Evolutionary conservation across 2,329 filamentous ascomycete genomes (phyloP).

Genomic region (Venturia asperata): DNA sequence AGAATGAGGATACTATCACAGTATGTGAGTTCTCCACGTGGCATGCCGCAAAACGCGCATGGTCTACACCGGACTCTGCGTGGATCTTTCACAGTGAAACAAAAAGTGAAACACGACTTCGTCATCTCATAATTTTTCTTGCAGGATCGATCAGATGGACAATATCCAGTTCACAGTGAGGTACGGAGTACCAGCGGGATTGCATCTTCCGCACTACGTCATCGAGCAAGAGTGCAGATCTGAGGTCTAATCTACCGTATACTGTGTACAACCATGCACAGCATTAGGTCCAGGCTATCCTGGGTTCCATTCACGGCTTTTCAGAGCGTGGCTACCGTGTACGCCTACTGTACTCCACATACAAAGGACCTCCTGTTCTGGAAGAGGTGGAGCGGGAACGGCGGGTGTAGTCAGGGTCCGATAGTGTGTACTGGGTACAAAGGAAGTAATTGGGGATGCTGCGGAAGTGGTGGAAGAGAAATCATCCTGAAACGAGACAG

Average conservation of each 20-base stretch:
- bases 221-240: neutral
- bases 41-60: neutral
- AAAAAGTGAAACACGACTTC: neutral
- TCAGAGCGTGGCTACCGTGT: no score
- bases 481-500: neutral
- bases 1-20: no score
- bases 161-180: neutral
- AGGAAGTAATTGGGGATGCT: neutral
- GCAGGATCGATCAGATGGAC: no score
- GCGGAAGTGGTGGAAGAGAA: neutral
- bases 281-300: no score
- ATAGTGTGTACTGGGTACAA: neutral
- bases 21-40: neutral
- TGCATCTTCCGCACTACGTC: neutral
- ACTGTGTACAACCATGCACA: no score
- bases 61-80: no score
- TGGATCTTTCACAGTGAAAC: no score
- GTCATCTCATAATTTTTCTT: no score
- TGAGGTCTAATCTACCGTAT: neutral
- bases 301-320: no score
- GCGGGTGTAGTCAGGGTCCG: neutral
- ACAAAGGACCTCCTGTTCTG: no score
- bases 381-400: no score
- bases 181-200: neutral
- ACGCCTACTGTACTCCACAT: no score